Base-by-base conservation (phyloP, 495 filamentous ascomycete species). In the Hypoxylon rickii region DNA sequence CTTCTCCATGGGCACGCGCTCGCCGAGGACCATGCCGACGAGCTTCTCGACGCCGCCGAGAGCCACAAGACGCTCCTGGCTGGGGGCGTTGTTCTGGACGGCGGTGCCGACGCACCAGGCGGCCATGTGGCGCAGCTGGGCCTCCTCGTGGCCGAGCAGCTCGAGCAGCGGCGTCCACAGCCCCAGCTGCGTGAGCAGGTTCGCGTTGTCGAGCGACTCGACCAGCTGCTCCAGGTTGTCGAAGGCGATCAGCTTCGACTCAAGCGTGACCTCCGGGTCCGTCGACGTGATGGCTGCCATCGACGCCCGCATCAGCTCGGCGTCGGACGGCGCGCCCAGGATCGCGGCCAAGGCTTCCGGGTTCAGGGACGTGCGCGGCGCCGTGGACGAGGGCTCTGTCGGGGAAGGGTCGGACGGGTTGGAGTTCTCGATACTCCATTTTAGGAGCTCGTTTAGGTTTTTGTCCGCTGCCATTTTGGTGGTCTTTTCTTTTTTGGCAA, bases 201-300 rank as follows among this genome's bases (percentile, higher is more conserved):
- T 97, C 39, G 94, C 92, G 73, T 97, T 98, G 76, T 98, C 94
- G 54, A 97, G 81, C 32, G 77, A 80, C 76, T 96, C 94, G 60
- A 97, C 85, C 33, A 97, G 76, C 68, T 95, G 87, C 75, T 97
- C 92, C 44, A 97, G 88, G 76, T 97, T 96, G 79, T 98, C 94
- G 71, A 97, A 96, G 22, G 95, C 95, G 40, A 83, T 84, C 31
- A 96, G 67, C 70, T 89, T 89, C 69, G 93, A 83, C 34, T 92
- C 85, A 50, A 95, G 76, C 5, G 82, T 77, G 24, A 85, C 66
- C 13, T 75, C 76, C 3, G 79, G 70, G 58, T 90, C 82, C 3
- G 81, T 67, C 0, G 78, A 83, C 15, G 74, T 75, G 50, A 97
- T 83, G 24, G 86, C 83, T 12, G 77, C 80, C 83, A 98, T 94